Evolutionary conservation across 2,329 filamentous ascomycete genomes (phyloP).

Genomic region (Trichoderma brevicompactum): DNA sequence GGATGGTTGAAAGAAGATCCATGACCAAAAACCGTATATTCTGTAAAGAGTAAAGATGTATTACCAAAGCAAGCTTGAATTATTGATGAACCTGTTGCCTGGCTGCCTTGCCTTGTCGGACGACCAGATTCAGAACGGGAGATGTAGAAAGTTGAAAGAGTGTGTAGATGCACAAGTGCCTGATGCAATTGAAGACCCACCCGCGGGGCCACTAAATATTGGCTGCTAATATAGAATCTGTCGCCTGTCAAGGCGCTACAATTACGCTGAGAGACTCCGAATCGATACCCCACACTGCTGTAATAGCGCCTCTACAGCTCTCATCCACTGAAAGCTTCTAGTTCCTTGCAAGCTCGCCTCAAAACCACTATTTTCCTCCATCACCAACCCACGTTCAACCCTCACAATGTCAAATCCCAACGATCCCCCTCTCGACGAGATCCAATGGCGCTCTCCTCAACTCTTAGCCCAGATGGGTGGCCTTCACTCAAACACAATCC

Average conservation of each 20-base stretch:
- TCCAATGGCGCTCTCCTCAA: slow-evolving; percentile 64
- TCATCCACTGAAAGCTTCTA: slow-evolving; percentile 26
- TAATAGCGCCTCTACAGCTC: slow-evolving; percentile 17
- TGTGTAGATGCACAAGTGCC: not conserved
- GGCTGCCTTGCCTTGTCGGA: not conserved
- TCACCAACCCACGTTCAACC: not conserved
- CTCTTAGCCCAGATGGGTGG: slow-evolving; percentile 57
- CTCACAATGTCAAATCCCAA: slow-evolving; percentile 49
- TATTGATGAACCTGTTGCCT: no score
- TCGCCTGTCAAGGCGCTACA: no score
- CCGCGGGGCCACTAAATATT: slow-evolving; percentile 24
- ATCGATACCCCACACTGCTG: slow-evolving; percentile 29
- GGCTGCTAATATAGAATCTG: no score
- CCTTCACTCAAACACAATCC: slow-evolving; percentile 67
- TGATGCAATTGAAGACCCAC: slow-evolving; percentile 1
- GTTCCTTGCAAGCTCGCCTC: slow-evolving; percentile 6
- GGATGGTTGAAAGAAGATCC: slow-evolving; percentile 92
- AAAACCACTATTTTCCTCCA: not conserved
- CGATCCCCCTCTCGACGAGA: slow-evolving; percentile 66
- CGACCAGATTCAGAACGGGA: not conserved
- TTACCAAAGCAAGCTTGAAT: not conserved
- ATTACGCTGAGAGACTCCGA: no score
- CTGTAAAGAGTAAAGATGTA: not conserved
- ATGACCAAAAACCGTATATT: slow-evolving; percentile 53
- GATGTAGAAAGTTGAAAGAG: not conserved